A percentile compares a stretch with the other conserved stretches of the same genome.
Conservation (phyloP, 2,329 filamentous ascomycete species). For the Ascochyta fabae region DNA sequence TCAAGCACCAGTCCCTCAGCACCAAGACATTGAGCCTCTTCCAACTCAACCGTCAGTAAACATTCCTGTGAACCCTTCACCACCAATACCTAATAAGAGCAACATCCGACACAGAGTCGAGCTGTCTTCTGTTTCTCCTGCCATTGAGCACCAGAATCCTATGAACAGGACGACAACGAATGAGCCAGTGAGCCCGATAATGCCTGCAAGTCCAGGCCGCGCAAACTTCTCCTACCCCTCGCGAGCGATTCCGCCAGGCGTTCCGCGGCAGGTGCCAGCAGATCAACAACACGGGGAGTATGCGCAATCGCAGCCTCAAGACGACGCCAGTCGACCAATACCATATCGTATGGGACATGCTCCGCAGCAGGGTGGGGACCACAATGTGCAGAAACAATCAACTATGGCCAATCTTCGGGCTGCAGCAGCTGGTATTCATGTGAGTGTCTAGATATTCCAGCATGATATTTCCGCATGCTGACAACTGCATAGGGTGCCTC, state of each 20-base stretch:
- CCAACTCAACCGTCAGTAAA: slow-evolving; percentile 23
- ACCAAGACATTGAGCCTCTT: slow-evolving; percentile 11
- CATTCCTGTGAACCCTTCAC: slow-evolving; percentile 25
- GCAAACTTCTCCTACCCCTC: slow-evolving; percentile 48
- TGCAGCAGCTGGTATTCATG: slow-evolving; percentile 46
- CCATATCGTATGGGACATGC: slow-evolving; percentile 33
- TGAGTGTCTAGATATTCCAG: slow-evolving; percentile 21
- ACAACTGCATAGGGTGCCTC: slow-evolving; percentile 37
- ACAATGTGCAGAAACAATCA: slow-evolving; percentile 30
- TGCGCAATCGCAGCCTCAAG: slow-evolving; percentile 12
- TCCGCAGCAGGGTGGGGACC: slow-evolving; percentile 9
- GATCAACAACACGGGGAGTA: slow-evolving; percentile 16
- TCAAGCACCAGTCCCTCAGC: slow-evolving; percentile 6
- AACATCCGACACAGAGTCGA: slow-evolving; percentile 47
- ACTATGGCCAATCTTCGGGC: slow-evolving; percentile 45
- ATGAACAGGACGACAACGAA: slow-evolving; percentile 32
- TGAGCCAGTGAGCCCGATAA: slow-evolving; percentile 32
- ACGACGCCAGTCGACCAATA: slow-evolving; percentile 25
- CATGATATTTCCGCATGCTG: slow-evolving; percentile 2
- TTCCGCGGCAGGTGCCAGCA: slow-evolving; percentile 36
- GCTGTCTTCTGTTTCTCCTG: slow-evolving; percentile 43
- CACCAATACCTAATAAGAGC: slow-evolving; percentile 44
- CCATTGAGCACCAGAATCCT: slow-evolving; percentile 42
- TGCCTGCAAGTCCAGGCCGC: slow-evolving; percentile 35
- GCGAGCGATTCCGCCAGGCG: slow-evolving; percentile 40